Evolutionary conservation across 2,329 filamentous ascomycete species (phyloP), one percentile per base, ranked within the genome.

Genomic region (Talaromyces sp.): DNA sequence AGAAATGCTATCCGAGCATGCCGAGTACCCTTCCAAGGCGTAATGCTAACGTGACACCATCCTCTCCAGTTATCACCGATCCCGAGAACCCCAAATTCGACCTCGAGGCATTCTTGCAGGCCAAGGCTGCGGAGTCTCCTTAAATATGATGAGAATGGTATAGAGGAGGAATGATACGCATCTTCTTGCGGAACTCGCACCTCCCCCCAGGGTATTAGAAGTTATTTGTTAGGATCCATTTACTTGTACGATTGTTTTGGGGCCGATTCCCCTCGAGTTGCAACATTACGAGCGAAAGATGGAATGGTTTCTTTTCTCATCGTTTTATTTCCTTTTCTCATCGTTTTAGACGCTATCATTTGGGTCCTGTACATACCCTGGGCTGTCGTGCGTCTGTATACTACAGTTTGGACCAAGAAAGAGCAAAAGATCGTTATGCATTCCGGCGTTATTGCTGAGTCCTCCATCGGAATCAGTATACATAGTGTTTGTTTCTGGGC

Each of bases 71-170:
- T 62, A 83, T 87, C 74, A 81, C 85, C 71, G 87, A 97, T 77
- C 88, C 88, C 56, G 85, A 87, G 70, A 86, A 94, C 79, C 86
- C 91, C 70, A 90, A 91, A 70, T 97, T 97, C 79, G 92, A 99
- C 74, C 82, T 97, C 65, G 93, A 97, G 81, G 86, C 89, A 65
- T 90, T 85, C 75, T 77, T 96, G 74, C 83, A 85, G 68, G 81
- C 84, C 66, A 77, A 91, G 65, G 74, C 75, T 48, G 76, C 73
- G 46, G 78, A 80, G 63, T 57, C 51, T 41, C 63, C 64, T 63
- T 72, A 70, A 61, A 66, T 48, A 39, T 36, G 45, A 52, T 60
- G 52, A 33, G 51, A 64, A 55, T 49, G 51, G 60, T 52, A 65
- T 52, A 63, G 56, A 54, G 63, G 61, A 62, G 64, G 65, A 65